A percentile compares a stretch with the other conserved stretches of the same genome.
Evolutionary conservation across 108 stramenopile species (phyloP).

Genomic region (Nannochloropsis gaditana): DNA sequence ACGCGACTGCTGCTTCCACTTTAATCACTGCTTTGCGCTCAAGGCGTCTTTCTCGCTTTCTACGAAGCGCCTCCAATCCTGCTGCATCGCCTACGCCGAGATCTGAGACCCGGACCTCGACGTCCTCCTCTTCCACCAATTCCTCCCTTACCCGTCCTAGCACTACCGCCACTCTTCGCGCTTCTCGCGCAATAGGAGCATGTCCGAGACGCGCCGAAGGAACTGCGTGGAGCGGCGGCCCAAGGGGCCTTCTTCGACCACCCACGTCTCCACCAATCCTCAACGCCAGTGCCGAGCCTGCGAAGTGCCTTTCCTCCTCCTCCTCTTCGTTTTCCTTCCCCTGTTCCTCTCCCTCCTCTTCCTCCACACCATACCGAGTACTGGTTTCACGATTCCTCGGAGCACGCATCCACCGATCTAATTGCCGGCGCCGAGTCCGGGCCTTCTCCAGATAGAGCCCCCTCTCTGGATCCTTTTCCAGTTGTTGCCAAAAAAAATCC

Average conservation of each 20-base stretch:
- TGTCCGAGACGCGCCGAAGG: neutral
- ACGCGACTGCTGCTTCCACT: neutral
- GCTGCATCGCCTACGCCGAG: neutral
- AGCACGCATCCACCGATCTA: neutral
- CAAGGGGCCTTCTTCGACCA: neutral
- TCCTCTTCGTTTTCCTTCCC: neutral
- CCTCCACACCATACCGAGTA: neutral
- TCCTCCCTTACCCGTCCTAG: conserved; percentile 15
- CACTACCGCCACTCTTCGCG: neutral
- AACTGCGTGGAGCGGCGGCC: neutral
- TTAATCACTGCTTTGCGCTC: neutral
- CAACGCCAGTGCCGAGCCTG: neutral
- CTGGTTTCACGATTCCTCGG: neutral
- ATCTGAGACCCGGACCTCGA: conserved; percentile 2
- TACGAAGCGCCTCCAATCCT: neutral
- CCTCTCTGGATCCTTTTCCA: conserved; percentile 16
- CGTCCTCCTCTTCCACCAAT: conserved; percentile 15
- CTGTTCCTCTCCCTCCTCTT: neutral
- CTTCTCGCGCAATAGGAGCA: neutral
- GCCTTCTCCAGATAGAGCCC: conserved; percentile 2
- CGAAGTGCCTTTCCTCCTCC: neutral
- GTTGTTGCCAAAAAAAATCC: neutral
- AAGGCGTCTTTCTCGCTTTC: neutral
- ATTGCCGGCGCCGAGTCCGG: neutral
- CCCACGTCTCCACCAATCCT: neutral